Evolutionary conservation across 192 early-diverging fungal species (phyloP), one percentile per base, ranked within the genome.

Genomic region (Coemansia furcata): DNA sequence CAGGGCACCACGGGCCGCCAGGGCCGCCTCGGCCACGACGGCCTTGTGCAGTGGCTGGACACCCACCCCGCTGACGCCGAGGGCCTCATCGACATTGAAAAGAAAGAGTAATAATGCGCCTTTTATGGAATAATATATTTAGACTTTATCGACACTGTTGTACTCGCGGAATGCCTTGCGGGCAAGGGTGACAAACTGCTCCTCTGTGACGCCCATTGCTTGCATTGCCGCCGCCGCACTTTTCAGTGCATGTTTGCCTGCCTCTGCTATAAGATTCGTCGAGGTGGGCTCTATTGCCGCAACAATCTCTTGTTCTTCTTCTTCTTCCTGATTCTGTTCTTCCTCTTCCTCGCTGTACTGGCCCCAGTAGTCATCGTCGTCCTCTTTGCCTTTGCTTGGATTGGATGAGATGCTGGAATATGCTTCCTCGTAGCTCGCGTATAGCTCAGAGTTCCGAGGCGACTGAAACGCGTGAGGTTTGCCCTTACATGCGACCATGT

Each of bases 21-120:
- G 19, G 66, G 73, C 42, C 85, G 92, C 61, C 89, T 87, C 68
- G 78, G 78, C 50, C 60, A 74, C 44, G 89, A 91, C 32, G 91
- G 91, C 15, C 91, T 94, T 72, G 75, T 84, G 19, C 35, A 65
- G 36, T 80, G 78, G 78, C 62, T 72, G 10, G 63, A 80, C 11
- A 44, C 50, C 17, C 73, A 80, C 44, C 65, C 74, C 10, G 74
- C 63, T 15, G 63, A 71, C 29, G 69, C 62, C 29, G 42, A 57
- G 4, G 69, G 62, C 38, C 63, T 60, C 36, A 58, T 33, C 15
- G 17, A 35, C 35, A 36, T 58, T 36, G 58, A 37, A 4, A 36
- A 21, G 19, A 39, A 60, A 15, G 19, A 60, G 36, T 7, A 60
- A 1, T 26, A 38, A 3, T 59, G 38, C 29, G 19, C 23, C 19